Evolutionary conservation across 2,329 filamentous ascomycete genomes (phyloP), one percentile per base, ranked within the genome.

Genomic region (Fusarium sp.): DNA sequence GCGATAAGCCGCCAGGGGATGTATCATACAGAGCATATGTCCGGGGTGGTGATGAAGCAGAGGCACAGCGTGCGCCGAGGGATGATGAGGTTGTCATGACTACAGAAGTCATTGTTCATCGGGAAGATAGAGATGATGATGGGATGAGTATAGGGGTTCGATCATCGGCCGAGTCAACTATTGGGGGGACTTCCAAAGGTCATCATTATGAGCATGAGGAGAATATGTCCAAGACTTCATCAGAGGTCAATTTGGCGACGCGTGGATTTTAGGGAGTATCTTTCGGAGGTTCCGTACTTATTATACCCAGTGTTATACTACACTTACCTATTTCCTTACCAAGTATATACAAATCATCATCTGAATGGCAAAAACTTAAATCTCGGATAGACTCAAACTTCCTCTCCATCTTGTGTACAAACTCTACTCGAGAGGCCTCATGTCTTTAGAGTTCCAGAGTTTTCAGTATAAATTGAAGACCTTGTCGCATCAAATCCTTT

Each of bases 51-150:
- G 72, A 75, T 4, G 69, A 71, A 2, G 48, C 53, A 13, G 49
- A 45, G 6, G 4, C 41, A 23, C 31, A 26, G 7, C 44, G 34
- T 12, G 39, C 19, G 19, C 71, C 51, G 2, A 54, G 64, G 0
- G 65, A 67, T 21, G 48, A 72, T 14, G 61, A 66, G 1, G 73
- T 75, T 9, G 65, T 75, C 64, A 74, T 75, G 74, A 75, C 74
- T 23, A 75, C 73, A 0, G 74, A 75, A 18, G 65, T 75, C 23
- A 67, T 70, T 4, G 59, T 75, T 6, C 61, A 54, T 6, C 54
- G 73, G 7, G 72, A 75, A 25, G 26, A 67, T 3, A 50, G 74
- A 45, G 73, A 70, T 1, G 70, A 75, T 5, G 66, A 74, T 2
- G 53, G 41, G 1, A 50, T 44, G 26, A 75, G 73, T 11, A 54